A percentile compares a stretch with the other conserved stretches of the same genome.
phyloP scores from a whole-genome alignment of 306 rosid species.

The Quercus wislizeni region DNA sequence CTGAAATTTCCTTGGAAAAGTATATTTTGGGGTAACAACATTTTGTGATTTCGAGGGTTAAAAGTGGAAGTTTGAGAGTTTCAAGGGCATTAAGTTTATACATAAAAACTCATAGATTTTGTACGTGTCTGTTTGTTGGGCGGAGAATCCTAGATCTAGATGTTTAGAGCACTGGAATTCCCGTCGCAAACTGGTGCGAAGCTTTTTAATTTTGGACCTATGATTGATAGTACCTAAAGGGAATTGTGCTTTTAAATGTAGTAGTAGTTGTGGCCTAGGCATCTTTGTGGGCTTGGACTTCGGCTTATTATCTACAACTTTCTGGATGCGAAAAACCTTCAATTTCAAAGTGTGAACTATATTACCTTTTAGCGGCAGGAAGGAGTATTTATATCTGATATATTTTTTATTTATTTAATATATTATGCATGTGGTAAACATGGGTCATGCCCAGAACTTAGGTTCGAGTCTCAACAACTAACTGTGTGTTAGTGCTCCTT shows the following conservation, averaged over 20 bases:
- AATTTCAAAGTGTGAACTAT: background rate
- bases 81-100: background rate
- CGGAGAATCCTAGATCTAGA: conserved; percentile 24
- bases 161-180: conserved; percentile 14
- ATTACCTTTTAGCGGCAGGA: too few species aligned
- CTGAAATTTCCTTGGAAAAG: too few species aligned
- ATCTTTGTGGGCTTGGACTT: background rate
- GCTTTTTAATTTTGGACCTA: background rate
- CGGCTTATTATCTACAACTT: background rate
- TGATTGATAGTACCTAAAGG: conserved; percentile 16
- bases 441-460: too few species aligned
- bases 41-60: background rate
- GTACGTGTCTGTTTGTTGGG: background rate
- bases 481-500: too few species aligned
- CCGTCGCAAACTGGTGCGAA: background rate
- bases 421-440: too few species aligned
- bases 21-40: background rate
- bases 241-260: background rate
- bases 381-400: too few species aligned
- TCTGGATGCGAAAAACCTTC: background rate
- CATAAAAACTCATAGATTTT: background rate
- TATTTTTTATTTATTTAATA: too few species aligned
- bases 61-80: background rate
- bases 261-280: background rate
- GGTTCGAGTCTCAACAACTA: too few species aligned